Evolutionary conservation across 1,139 yeast genomes (phyloP), one percentile per base, ranked within the genome.

Genomic region (Magnusiomyces clavatus): DNA sequence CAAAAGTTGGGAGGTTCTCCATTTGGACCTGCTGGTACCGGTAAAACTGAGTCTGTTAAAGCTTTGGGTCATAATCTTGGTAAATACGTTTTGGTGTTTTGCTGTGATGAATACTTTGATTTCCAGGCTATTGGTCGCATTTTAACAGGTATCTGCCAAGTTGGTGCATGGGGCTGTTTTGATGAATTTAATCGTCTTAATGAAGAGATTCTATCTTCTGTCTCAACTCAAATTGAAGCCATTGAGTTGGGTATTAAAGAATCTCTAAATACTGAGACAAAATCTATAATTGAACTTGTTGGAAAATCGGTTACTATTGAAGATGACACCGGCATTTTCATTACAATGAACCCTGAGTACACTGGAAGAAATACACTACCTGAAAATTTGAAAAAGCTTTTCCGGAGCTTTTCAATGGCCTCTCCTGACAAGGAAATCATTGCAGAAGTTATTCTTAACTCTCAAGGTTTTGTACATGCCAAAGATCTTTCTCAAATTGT

Each of bases 11-110:
- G 97, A n/a, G 96, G 96, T 0, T 84, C 96, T 1, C 87, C 96
- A 0, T 82, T 84, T 68, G 98, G 98, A 0, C 97, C 98, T 1
- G 97, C 98, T 2, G 98, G 97, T 48, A 92, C 97, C 0, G 98
- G 97, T 43, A 90, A 92, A 64, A 92, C 98, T 0, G 98, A 92
- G 64, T 77, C 96, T 0, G 77, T 90, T 20, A 92, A 92, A 64
- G 87, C 96, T 0, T 72, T 90, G 35, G 97, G 95, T 1, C 81
- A 81, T 47, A 81, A 80, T 46, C 69, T 92, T 12, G 98, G 97
- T 10, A 77, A 81, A 56, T 80, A 82, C 78, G 96, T 89, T 0
- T 66, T 86, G 11, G 96, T 90, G 0, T 90, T 92, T 64, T 83
- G 88, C 65, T 92, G 97, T 70, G 97, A 92, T 61, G 96, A 90